Conservation (phyloP, 768 basidiomycete species). For the Lactarius tabidus region DNA sequence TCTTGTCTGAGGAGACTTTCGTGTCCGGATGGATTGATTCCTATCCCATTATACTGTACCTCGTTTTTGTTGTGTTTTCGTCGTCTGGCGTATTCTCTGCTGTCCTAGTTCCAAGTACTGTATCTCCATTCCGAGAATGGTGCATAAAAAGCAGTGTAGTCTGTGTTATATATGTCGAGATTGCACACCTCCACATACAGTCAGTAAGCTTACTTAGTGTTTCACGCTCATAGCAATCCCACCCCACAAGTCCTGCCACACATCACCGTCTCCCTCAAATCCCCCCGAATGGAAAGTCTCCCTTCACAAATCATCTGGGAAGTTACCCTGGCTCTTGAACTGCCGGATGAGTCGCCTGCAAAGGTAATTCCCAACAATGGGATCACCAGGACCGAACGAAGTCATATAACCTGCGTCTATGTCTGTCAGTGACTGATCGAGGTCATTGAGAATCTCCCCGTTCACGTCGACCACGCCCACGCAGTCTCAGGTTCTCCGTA, state of each 20-base stretch:
- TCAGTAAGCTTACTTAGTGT: too few relatives aligned
- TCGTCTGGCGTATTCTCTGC: background rate
- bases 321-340: conserved; percentile 89
- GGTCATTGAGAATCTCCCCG: conserved; percentile 80
- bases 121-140: background rate
- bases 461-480: conserved; percentile 95
- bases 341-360: conserved; percentile 86
- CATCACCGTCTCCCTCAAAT: conserved; percentile 64
- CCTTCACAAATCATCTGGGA: conserved; percentile 82
- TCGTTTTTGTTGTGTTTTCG: too few relatives aligned
- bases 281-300: conserved; percentile 67
- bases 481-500: conserved; percentile 86
- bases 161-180: background rate
- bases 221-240: too few relatives aligned
- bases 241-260: too few relatives aligned
- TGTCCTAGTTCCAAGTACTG: background rate
- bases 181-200: too few relatives aligned
- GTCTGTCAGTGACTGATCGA: conserved; percentile 38
- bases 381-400: conserved; percentile 88
- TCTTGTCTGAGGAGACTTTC: background rate
- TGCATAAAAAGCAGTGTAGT: background rate
- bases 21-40: background rate
- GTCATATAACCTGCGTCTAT: conserved; percentile 68
- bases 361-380: conserved; percentile 95
- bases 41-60: background rate